Evolutionary conservation across 805 yeast species (phyloP).

Genomic region (Clavispora asparagi): DNA sequence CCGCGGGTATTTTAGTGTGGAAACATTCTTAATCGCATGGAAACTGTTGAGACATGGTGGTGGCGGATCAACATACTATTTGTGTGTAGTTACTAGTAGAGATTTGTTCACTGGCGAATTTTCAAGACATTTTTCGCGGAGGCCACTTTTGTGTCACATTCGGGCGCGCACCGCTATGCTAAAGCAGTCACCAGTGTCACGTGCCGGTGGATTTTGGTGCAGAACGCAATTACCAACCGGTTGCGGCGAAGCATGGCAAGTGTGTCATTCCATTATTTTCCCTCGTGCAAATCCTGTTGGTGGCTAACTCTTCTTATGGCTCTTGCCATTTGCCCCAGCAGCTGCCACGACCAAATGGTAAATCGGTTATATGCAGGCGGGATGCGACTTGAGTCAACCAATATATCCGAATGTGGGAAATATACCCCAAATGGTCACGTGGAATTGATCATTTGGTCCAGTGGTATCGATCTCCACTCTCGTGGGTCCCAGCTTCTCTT

Average conservation of each 20-base stretch:
- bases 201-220: neutral
- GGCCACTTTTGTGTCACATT: constrained; percentile 1
- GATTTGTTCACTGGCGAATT: neutral
- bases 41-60: neutral
- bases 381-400: neutral
- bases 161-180: neutral
- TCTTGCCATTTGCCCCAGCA: too few species aligned
- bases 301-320: too few species aligned
- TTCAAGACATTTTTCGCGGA: constrained; percentile 1
- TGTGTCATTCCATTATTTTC: too few species aligned
- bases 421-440: neutral
- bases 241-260: too few species aligned
- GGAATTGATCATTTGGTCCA: neutral
- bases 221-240: too few species aligned
- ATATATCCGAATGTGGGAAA: neutral
- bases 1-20: neutral
- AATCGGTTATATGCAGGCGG: neutral
- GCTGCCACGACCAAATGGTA: neutral
- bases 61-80: constrained; percentile 2
- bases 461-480: neutral
- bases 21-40: neutral
- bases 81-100: neutral
- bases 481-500: too few species aligned
- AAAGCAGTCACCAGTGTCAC: constrained; percentile 3
- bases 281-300: too few species aligned